Evolutionary conservation across 495 filamentous ascomycete species (phyloP).

Genomic region (Aspergillus wentii): DNA sequence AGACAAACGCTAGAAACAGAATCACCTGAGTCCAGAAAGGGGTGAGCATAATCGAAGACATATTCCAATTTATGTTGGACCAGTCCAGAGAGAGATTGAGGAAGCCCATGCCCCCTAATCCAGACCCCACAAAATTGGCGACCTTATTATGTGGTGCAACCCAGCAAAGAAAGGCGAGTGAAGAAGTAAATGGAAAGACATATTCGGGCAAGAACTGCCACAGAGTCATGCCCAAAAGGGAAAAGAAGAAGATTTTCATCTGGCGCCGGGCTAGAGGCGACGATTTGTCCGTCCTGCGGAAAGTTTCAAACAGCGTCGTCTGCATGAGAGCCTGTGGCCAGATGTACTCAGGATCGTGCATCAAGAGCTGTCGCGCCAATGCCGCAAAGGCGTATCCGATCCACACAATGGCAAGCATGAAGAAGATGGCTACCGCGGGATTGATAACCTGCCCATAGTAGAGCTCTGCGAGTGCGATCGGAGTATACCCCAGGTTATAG

Average conservation of each 20-base stretch:
- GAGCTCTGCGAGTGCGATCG: conserved; percentile 48
- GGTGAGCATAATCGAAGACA: conserved; percentile 46
- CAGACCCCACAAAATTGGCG: conserved; percentile 54
- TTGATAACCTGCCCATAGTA: conserved; percentile 47
- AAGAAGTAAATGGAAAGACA: conserved; percentile 51
- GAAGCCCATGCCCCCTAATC: conserved; percentile 54
- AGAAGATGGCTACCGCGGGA: conserved; percentile 47
- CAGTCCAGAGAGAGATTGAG: conserved; percentile 53
- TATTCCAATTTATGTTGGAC: conserved; percentile 51
- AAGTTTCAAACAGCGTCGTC: conserved; percentile 49
- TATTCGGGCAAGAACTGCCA: conserved; percentile 59
- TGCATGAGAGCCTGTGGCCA: conserved; percentile 50
- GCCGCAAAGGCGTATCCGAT: conserved; percentile 53
- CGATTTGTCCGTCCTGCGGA: conserved; percentile 46
- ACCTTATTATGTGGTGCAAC: conserved; percentile 50
- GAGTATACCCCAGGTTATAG: conserved; percentile 43
- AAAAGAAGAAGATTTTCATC: conserved; percentile 50
- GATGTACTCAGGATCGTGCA: conserved; percentile 51
- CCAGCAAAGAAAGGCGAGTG: conserved; percentile 58
- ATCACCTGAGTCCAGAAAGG: conserved; percentile 54
- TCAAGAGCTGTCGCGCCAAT: conserved; percentile 45
- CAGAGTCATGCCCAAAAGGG: conserved; percentile 42
- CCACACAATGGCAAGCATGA: conserved; percentile 54
- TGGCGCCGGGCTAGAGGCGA: conserved; percentile 45
- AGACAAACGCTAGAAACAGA: conserved; percentile 45